A percentile compares a stretch with the other conserved stretches of the same genome.
Conservation (phyloP, 2,329 filamentous ascomycete species). For the Bipolaris bicolor region DNA sequence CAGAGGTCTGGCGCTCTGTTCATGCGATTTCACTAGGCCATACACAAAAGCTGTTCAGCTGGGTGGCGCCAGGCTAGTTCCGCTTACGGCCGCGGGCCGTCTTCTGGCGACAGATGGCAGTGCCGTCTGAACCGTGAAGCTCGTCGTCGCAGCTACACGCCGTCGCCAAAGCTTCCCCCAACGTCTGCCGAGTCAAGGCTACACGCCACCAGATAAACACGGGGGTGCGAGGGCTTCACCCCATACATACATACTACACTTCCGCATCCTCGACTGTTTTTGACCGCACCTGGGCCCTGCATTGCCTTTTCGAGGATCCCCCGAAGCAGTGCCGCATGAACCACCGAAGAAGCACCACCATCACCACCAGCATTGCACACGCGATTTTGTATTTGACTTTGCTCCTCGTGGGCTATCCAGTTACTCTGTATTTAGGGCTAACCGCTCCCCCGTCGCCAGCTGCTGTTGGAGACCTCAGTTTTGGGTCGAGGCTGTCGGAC, state of each 20-base stretch:
- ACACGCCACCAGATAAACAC: background rate
- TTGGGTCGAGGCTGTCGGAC: conserved; percentile 7
- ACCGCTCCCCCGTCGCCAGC: conserved; percentile 1
- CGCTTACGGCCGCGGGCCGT: conserved; percentile 6
- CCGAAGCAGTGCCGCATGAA: conserved; percentile 10
- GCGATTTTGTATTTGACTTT: background rate
- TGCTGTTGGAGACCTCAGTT: background rate
- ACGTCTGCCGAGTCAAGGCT: conserved; percentile 1
- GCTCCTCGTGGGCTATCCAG: background rate
- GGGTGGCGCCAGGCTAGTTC: background rate
- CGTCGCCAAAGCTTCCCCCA: conserved; percentile 4
- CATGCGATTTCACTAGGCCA: background rate
- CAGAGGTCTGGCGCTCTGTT: background rate
- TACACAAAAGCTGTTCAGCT: background rate
- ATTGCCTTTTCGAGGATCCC: background rate
- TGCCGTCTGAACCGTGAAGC: conserved; percentile 7
- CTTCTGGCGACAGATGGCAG: background rate
- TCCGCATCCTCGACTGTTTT: background rate
- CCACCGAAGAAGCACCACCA: background rate
- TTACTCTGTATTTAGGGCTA: background rate
- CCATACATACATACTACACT: too few relatives aligned
- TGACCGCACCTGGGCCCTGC: conserved; percentile 3
- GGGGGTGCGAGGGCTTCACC: background rate
- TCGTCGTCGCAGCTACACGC: background rate
- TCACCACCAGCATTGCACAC: background rate